Conservation (phyloP, 2,329 filamentous ascomycete species). For the Raffaelea ambrosiae region DNA sequence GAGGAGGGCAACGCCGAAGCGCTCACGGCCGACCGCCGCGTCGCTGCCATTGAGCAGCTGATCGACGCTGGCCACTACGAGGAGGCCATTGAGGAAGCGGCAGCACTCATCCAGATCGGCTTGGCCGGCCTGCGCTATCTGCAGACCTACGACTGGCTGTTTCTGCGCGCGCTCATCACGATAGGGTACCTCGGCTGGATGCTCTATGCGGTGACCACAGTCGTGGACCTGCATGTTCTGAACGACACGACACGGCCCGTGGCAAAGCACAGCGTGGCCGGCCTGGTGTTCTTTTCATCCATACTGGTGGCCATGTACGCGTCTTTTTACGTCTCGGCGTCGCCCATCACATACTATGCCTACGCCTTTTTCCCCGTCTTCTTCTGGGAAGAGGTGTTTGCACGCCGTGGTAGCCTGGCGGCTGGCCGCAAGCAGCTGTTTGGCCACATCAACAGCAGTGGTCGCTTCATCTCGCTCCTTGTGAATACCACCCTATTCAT, state of each 20-base stretch:
- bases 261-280: conserved; percentile 52
- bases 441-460: conserved; percentile 53
- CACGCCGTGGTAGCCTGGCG: conserved; percentile 59
- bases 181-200: conserved; percentile 94
- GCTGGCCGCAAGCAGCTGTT: conserved; percentile 63
- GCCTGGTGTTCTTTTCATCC: conserved; percentile 63
- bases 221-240: conserved; percentile 81
- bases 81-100: conserved; percentile 70
- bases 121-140: conserved; percentile 84
- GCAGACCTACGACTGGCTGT: conserved; percentile 98
- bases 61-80: conserved; percentile 61
- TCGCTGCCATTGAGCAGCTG: conserved; percentile 57
- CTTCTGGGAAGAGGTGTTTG: conserved; percentile 95
- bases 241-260: conserved; percentile 56
- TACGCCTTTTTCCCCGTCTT: conserved; percentile 88
- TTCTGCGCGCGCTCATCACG: conserved; percentile 81
- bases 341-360: conserved; percentile 75
- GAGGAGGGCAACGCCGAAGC: background rate
- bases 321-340: conserved; percentile 70
- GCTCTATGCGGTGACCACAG: conserved; percentile 79
- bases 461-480: conserved; percentile 43
- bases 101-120: conserved; percentile 65
- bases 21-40: conserved; percentile 50
- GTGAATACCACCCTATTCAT: conserved; percentile 62
- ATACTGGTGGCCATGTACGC: conserved; percentile 68